These are phyloP conservation scores for Nannochloris sp. DNA, from an alignment of 139 green algal genomes.

Conservation along the genomic window DNA sequence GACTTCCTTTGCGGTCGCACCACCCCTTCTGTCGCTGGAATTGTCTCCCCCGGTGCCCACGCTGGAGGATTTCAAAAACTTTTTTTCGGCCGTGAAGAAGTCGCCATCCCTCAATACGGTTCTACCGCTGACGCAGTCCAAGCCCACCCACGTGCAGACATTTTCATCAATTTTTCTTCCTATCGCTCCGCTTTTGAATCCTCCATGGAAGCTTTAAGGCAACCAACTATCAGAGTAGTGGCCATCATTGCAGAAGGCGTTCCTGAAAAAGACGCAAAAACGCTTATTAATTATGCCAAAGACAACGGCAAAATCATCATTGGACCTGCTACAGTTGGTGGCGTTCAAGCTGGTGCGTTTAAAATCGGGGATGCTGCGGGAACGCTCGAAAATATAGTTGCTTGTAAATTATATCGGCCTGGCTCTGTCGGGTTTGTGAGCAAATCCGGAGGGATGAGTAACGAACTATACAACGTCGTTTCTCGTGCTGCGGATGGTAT, in stretches of 20 bases:
- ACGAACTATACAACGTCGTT: slow-evolving; percentile 96
- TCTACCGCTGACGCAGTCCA: slow-evolving; percentile 63
- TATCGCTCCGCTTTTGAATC: slow-evolving; percentile 84
- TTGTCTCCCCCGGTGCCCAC: slow-evolving; percentile 70
- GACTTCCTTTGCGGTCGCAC: slow-evolving; percentile 79
- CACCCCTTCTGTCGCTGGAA: slow-evolving; percentile 76
- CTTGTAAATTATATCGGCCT: slow-evolving; percentile 86
- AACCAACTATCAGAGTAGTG: slow-evolving; percentile 74
- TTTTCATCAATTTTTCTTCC: slow-evolving; percentile 95
- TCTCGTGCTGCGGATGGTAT: slow-evolving; percentile 82
- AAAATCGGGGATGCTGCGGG: slow-evolving; percentile 92
- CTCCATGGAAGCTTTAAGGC: slow-evolving; percentile 77
- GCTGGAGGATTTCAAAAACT: slow-evolving; percentile 83
- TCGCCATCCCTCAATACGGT: slow-evolving; percentile 76
- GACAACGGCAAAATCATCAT: slow-evolving; percentile 79
- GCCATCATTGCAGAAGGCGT: slow-evolving; percentile 94
- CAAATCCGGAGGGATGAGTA: slow-evolving; percentile 91
- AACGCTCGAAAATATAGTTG: slow-evolving; percentile 93
- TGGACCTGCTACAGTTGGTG: slow-evolving; percentile 86
- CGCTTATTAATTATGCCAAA: slow-evolving; percentile 23
- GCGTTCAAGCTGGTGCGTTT: slow-evolving; percentile 86
- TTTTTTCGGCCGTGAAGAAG: slow-evolving; percentile 85
- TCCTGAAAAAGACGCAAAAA: slow-evolving; percentile 86
- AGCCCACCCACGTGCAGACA: slow-evolving; percentile 70
- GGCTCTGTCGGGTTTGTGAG: slow-evolving; percentile 88